Evolutionary conservation across 768 basidiomycete species (phyloP).

Genomic region (Hydnomerulius pinastri): DNA sequence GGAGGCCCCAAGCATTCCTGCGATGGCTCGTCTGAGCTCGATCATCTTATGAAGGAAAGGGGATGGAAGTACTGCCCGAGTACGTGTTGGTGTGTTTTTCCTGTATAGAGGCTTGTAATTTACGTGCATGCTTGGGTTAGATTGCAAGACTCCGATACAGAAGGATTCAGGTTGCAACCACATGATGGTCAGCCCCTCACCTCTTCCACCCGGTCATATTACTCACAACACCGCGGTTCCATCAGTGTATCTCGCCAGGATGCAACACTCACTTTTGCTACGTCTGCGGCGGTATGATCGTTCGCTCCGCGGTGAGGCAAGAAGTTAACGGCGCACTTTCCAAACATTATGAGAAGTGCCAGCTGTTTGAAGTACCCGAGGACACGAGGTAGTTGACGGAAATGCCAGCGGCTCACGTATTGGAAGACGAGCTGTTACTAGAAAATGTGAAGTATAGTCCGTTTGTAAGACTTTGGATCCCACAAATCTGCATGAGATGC

Average conservation of each 20-base stretch:
- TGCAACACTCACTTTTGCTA: constrained; percentile 66
- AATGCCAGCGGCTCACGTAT: too few relatives aligned
- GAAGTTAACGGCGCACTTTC: constrained; percentile 34
- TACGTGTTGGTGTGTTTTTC: constrained; percentile 23
- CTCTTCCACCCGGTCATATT: not conserved
- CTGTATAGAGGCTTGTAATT: not conserved
- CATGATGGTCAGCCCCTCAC: constrained; percentile 47
- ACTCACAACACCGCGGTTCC: not conserved
- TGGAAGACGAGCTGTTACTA: too few relatives aligned
- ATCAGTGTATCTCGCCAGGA: constrained; percentile 55
- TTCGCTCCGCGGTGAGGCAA: constrained; percentile 35
- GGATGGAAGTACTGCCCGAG: constrained; percentile 72
- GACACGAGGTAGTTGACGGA: too few relatives aligned
- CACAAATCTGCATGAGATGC: too few relatives aligned
- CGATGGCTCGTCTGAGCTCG: constrained; percentile 57
- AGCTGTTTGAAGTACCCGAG: constrained; percentile 37
- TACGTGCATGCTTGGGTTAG: too few relatives aligned
- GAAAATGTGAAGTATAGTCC: too few relatives aligned
- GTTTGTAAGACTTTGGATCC: too few relatives aligned
- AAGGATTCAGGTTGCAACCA: constrained; percentile 59
- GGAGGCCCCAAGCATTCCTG: constrained; percentile 53
- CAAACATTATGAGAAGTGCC: constrained; percentile 36
- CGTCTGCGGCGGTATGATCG: constrained; percentile 48
- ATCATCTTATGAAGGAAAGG: constrained; percentile 48
- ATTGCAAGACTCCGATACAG: constrained; percentile 49